These are phyloP conservation scores for Mediolabrus comicus DNA, from an alignment of 108 stramenopile species.

Conservation along the genomic window DNA sequence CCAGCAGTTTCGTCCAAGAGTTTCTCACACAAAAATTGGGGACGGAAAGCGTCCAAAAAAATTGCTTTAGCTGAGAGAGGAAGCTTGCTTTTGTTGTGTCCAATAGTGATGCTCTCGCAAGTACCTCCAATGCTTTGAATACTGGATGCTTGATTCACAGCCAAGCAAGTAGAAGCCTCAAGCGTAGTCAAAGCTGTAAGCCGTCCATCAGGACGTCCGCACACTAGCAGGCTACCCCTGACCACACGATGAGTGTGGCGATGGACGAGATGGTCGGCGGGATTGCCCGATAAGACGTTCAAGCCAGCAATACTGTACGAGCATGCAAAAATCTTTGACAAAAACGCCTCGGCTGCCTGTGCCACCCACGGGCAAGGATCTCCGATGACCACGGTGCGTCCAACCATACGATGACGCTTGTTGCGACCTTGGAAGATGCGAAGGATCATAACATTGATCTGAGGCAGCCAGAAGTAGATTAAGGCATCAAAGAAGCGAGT, in stretches of 20 bases:
- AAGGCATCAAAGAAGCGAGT: conserved; percentile 60
- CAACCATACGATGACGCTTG: conserved; percentile 72
- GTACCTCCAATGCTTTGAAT: conserved; percentile 71
- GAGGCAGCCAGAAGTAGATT: conserved; percentile 77
- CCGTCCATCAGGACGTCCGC: conserved; percentile 86
- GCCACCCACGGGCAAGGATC: conserved; percentile 76
- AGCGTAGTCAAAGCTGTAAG: conserved; percentile 72
- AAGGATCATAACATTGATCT: conserved; percentile 63
- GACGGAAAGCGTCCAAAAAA: conserved; percentile 52
- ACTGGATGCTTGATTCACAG: conserved; percentile 77
- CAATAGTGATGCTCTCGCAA: conserved; percentile 79
- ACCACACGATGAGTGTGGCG: conserved; percentile 76
- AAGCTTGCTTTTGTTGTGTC: conserved; percentile 73
- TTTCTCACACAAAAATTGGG: conserved; percentile 64
- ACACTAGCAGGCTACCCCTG: conserved; percentile 69
- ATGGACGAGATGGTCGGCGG: conserved; percentile 82
- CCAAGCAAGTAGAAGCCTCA: conserved; percentile 65
- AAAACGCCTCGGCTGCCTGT: conserved; percentile 75
- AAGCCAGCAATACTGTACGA: conserved; percentile 75
- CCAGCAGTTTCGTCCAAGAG: conserved; percentile 40
- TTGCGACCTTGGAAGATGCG: conserved; percentile 65
- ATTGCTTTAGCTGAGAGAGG: conserved; percentile 47
- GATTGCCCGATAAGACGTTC: conserved; percentile 71
- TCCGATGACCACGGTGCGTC: conserved; percentile 79
- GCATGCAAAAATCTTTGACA: conserved; percentile 75